These are phyloP conservation scores for Detonula confervacea DNA, from an alignment of 352 stramenopile species.

Conservation along the genomic window DNA sequence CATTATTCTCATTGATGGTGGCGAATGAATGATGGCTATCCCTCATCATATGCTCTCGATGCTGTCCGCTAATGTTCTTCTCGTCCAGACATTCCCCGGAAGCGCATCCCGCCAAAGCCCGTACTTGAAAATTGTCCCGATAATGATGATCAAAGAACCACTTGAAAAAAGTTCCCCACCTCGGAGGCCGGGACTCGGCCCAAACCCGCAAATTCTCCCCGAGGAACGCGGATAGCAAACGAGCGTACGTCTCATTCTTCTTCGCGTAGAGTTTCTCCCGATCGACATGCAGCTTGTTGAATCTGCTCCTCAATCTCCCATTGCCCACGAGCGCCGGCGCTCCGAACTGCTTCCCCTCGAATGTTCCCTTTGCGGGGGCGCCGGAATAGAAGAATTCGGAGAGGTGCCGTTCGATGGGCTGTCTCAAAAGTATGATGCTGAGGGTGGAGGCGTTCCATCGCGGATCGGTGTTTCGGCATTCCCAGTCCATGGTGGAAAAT, in stretches of 20 bases:
- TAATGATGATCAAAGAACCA: constrained; percentile 5
- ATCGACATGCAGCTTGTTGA: background rate
- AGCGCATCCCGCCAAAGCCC: constrained; percentile 23
- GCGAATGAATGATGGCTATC: too few relatives aligned
- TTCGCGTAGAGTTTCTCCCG: constrained; percentile 6
- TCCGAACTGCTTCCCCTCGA: background rate
- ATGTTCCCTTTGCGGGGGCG: background rate
- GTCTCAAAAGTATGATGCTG: constrained; percentile 23
- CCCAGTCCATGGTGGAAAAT: constrained; percentile 26
- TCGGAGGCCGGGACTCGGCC: too few relatives aligned
- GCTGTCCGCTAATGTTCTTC: background rate
- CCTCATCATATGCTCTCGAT: too few relatives aligned
- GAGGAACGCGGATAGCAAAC: background rate
- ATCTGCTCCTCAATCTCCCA: background rate
- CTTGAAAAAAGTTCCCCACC: too few relatives aligned
- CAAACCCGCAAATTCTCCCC: constrained; percentile 2
- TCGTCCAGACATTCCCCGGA: constrained; percentile 9
- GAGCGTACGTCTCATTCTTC: constrained; percentile 11
- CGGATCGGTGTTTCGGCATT: constrained; percentile 21
- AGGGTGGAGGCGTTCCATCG: constrained; percentile 33
- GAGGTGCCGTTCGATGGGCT: constrained; percentile 32
- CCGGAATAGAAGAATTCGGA: constrained; percentile 39
- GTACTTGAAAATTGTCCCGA: constrained; percentile 34
- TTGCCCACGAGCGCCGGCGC: too few relatives aligned
- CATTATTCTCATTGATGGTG: too few relatives aligned